Evolutionary conservation across 352 stramenopile species (phyloP).

Genomic region (Aphanomyces cochlioides): DNA sequence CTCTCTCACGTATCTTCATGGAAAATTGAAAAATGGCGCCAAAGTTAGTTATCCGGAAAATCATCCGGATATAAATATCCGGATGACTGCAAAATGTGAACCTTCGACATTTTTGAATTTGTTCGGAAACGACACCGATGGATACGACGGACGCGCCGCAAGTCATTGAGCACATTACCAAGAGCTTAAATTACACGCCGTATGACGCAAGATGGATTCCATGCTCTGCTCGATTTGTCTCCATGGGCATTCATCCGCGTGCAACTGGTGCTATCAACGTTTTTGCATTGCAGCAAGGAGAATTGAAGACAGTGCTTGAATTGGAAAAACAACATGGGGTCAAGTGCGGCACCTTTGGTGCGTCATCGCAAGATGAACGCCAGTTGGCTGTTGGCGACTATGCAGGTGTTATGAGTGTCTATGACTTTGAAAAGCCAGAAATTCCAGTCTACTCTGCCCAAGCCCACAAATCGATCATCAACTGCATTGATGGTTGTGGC

Average conservation of each 20-base stretch:
- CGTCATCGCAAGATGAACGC: conserved; percentile 83
- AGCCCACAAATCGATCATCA: conserved; percentile 92
- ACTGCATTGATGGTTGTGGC: conserved; percentile 93
- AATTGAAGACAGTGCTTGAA: conserved; percentile 62
- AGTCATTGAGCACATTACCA: conserved; percentile 95
- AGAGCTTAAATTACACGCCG: conserved; percentile 90
- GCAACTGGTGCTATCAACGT: conserved; percentile 90
- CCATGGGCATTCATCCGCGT: conserved; percentile 90
- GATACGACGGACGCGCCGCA: conserved; percentile 94
- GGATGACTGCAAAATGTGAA: not conserved
- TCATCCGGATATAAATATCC: not conserved
- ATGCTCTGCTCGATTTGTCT: conserved; percentile 91
- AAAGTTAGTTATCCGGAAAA: conserved; percentile 1
- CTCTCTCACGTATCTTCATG: no score
- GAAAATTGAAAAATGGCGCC: conserved; percentile 11
- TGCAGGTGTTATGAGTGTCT: conserved; percentile 69
- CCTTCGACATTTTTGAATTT: conserved; percentile 20
- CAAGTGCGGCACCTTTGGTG: conserved; percentile 96
- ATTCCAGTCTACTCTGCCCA: conserved; percentile 84
- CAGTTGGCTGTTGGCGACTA: conserved; percentile 85
- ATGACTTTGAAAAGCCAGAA: conserved; percentile 78
- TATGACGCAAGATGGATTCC: conserved; percentile 95
- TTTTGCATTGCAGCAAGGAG: conserved; percentile 87
- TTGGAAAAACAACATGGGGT: conserved; percentile 87
- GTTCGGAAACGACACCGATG: conserved; percentile 46